Percentiles rank a stretch among this genome's conserved stretches.
Evolutionary conservation across 176 grass and related monocot species (phyloP).

Genomic region (Pharus latifolius): DNA sequence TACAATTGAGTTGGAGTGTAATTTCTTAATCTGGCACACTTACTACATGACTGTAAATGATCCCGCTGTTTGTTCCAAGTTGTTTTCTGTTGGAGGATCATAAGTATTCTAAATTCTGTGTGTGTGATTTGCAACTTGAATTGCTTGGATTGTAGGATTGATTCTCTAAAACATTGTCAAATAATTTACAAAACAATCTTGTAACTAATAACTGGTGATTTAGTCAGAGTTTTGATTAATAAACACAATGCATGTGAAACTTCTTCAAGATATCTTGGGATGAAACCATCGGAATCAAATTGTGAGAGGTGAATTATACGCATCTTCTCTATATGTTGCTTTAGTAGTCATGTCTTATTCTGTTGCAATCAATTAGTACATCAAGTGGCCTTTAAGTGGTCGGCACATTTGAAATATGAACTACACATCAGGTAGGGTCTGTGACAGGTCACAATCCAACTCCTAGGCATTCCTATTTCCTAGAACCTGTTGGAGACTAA

Average conservation of each 20-base stretch:
- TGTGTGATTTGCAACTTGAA: neutral
- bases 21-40: neutral
- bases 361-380: neutral
- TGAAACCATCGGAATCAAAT: neutral
- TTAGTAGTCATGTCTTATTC: neutral
- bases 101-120: neutral
- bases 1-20: neutral
- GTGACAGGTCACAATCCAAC: neutral
- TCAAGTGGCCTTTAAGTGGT: too few relatives aligned
- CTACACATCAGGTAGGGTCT: too few relatives aligned
- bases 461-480: too few relatives aligned
- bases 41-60: too few relatives aligned
- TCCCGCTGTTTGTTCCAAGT: neutral
- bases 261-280: neutral
- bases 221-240: neutral
- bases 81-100: neutral
- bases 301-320: neutral
- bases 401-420: neutral
- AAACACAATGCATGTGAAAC: neutral
- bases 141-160: neutral
- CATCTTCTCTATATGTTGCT: neutral
- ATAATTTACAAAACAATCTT: neutral
- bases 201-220: conserved; percentile 26
- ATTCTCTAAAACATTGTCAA: neutral
- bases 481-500: too few relatives aligned